Conservation (phyloP, 176 grass and related monocot genomes). For the Eleusine coracana region DNA sequence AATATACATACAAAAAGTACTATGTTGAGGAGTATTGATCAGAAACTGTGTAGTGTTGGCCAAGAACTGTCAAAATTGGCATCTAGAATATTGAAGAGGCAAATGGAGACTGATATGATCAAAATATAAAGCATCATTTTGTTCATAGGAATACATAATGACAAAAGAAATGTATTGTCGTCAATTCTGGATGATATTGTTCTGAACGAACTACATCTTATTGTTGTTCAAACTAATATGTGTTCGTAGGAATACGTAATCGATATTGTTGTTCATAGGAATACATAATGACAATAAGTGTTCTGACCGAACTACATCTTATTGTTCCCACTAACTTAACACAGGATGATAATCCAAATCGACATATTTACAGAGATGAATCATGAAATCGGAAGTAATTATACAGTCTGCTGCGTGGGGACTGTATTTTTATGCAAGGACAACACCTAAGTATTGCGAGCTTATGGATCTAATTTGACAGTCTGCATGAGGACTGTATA, state of each 20-base stretch:
- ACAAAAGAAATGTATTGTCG: too few species aligned
- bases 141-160: background rate
- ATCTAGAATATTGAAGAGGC: slow-evolving; percentile 18
- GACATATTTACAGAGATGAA: background rate
- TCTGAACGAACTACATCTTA: slow-evolving; percentile 6
- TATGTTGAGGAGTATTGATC: background rate
- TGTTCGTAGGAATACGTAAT: too few species aligned
- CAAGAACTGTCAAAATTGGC: background rate
- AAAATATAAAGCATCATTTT: background rate
- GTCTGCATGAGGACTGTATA: too few species aligned
- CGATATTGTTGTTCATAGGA: background rate
- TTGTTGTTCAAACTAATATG: too few species aligned
- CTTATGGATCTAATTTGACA: too few species aligned
- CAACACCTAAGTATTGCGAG: too few species aligned
- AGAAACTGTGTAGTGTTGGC: background rate
- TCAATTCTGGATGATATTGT: background rate
- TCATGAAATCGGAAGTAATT: background rate
- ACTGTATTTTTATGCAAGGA: background rate
- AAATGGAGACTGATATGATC: background rate
- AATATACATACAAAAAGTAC: background rate
- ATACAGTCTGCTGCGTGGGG: background rate
- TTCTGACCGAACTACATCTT: too few species aligned
- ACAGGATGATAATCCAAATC: background rate
- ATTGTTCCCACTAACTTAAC: too few species aligned
- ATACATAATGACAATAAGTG: background rate